Evolutionary conservation across 2,329 filamentous ascomycete genomes (phyloP).

Genomic region (Fusarium metavorans): DNA sequence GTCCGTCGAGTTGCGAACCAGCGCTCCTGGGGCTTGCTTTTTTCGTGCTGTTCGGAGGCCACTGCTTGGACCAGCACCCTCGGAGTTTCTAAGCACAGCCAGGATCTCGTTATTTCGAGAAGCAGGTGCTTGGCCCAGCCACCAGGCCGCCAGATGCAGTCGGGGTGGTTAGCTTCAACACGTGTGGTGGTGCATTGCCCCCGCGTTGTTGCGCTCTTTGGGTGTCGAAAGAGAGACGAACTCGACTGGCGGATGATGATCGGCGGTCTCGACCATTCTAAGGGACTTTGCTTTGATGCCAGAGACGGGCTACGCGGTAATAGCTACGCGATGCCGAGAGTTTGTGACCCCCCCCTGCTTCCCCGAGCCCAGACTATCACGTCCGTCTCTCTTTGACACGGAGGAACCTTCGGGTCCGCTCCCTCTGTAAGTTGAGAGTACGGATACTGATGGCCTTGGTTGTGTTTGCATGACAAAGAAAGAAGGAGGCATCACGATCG

Average conservation of each 20-base stretch:
- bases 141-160: conserved; percentile 22
- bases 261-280: conserved; percentile 18
- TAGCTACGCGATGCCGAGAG: not conserved
- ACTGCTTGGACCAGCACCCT: not conserved
- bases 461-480: not conserved
- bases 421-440: not conserved
- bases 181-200: conserved; percentile 18
- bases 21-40: conserved; percentile 30
- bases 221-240: conserved; percentile 13
- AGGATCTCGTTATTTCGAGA: conserved; percentile 18
- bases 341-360: not conserved
- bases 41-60: conserved; percentile 19
- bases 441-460: not conserved
- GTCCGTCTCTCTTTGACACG: not conserved
- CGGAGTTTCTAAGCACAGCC: not conserved
- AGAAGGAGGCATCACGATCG: not conserved
- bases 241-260: conserved; percentile 24
- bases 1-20: conserved; percentile 14
- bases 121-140: conserved; percentile 22
- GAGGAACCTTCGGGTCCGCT: not conserved
- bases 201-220: conserved; percentile 13
- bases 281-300: conserved; percentile 1
- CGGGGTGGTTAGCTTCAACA: conserved; percentile 22
- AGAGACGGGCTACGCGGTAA: not conserved
- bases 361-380: not conserved